A percentile compares a stretch with the other conserved stretches of the same genome.
phyloP scores from a whole-genome alignment of 257 asterid species.

The Rhazya stricta region DNA sequence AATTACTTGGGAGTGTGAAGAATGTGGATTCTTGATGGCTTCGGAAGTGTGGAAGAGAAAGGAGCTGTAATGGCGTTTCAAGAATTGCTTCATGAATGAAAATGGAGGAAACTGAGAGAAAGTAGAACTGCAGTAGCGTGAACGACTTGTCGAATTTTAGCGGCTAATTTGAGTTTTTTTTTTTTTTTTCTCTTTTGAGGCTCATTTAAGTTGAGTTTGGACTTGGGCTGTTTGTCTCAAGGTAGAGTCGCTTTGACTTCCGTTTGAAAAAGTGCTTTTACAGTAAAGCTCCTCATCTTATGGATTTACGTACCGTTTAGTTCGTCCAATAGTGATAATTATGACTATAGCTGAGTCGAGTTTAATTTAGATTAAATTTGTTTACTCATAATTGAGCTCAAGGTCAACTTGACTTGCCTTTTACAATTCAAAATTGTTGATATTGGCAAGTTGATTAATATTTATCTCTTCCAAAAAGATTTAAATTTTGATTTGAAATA shows the following conservation, averaged over 20 bases:
- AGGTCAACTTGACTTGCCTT: too few relatives aligned
- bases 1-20: slow-evolving; percentile 34
- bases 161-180: background rate
- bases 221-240: background rate
- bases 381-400: too few relatives aligned
- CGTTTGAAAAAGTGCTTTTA: background rate
- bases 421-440: too few relatives aligned
- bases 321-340: too few relatives aligned
- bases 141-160: slow-evolving; percentile 6
- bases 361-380: too few relatives aligned
- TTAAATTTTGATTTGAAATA: too few relatives aligned
- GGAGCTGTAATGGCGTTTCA: slow-evolving; percentile 34
- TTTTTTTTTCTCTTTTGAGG: too few relatives aligned
- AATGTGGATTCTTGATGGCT: slow-evolving; percentile 10
- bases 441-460: too few relatives aligned
- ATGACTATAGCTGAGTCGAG: too few relatives aligned
- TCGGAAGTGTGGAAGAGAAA: background rate
- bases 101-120: background rate
- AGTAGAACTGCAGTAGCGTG: background rate
- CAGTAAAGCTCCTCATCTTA: background rate
- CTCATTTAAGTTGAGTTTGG: background rate
- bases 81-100: slow-evolving; percentile 36
- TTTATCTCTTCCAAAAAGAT: too few relatives aligned
- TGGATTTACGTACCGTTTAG: too few relatives aligned
- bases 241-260: background rate